Evolutionary conservation across 441 rosid species (phyloP).

Genomic region (Daphne laureola): DNA sequence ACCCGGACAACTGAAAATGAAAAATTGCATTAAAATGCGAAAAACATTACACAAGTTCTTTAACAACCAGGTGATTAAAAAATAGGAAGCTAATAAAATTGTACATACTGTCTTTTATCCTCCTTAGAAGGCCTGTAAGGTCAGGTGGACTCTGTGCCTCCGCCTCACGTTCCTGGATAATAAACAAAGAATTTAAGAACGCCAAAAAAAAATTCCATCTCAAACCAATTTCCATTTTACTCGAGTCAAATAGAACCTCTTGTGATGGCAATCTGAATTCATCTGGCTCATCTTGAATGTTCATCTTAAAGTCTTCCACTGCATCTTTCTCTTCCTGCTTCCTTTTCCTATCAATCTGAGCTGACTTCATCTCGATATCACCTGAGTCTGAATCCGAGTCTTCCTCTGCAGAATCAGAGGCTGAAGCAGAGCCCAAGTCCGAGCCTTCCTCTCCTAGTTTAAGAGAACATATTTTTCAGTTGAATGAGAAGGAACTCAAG

Average conservation of each 20-base stretch:
- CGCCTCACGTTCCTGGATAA: constrained; percentile 68
- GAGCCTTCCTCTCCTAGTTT: constrained; percentile 25
- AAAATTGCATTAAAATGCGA: constrained; percentile 1
- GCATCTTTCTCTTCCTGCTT: constrained; percentile 51
- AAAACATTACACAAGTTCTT: constrained; percentile 2
- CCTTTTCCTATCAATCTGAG: constrained; percentile 50
- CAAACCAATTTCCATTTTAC: not conserved
- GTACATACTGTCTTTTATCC: constrained; percentile 76
- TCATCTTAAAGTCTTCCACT: constrained; percentile 54
- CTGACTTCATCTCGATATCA: constrained; percentile 55
- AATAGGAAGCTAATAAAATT: constrained; percentile 1
- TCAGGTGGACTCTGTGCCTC: constrained; percentile 69
- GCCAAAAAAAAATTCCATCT: not conserved
- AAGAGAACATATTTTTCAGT: not conserved
- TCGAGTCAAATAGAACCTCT: constrained; percentile 34
- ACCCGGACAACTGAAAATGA: constrained; percentile 61
- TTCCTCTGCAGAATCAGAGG: constrained; percentile 19
- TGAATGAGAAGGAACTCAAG: not conserved
- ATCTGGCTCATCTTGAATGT: constrained; percentile 71
- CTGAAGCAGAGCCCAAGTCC: constrained; percentile 26
- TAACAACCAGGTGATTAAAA: not conserved
- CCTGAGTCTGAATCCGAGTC: constrained; percentile 55
- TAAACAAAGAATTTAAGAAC: constrained; percentile 8
- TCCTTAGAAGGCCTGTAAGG: constrained; percentile 57
- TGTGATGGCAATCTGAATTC: constrained; percentile 77